Conservation (phyloP, 179 eudicot genomes). For the Spinacia oleracea region DNA sequence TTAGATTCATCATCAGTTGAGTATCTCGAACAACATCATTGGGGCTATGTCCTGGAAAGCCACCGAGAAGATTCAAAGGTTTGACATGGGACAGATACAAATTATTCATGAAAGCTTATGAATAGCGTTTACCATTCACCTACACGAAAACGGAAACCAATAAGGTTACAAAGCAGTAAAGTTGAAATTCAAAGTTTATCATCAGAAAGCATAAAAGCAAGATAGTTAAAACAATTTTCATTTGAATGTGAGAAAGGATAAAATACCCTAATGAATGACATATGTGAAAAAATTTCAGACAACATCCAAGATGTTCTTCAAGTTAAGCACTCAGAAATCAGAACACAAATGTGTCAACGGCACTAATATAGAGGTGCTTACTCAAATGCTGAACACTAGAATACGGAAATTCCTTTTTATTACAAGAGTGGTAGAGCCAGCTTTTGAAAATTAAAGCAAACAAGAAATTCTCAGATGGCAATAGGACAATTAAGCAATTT, state of each 20-base stretch:
- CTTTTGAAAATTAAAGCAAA: neutral
- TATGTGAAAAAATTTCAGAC: neutral
- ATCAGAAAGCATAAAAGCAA: neutral
- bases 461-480: neutral
- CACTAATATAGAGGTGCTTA: neutral
- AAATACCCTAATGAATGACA: neutral
- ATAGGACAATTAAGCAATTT: neutral
- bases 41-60: slow-evolving; percentile 2
- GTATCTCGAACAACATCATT: neutral
- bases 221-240: neutral
- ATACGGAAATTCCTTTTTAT: neutral
- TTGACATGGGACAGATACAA: neutral
- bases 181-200: neutral
- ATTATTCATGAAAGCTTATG: slow-evolving; percentile 11
- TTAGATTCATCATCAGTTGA: neutral
- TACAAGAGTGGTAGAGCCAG: neutral
- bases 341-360: neutral
- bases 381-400: neutral
- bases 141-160: slow-evolving; percentile 4
- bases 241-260: neutral
- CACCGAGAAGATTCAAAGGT: neutral
- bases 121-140: slow-evolving; percentile 13
- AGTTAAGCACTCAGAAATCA: neutral
- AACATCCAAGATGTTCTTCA: neutral
- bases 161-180: slow-evolving; percentile 10